Evolutionary conservation across 164 flowering plant species (phyloP), one percentile per base, ranked within the genome.

Genomic region (Dillenia suffruticosa): DNA sequence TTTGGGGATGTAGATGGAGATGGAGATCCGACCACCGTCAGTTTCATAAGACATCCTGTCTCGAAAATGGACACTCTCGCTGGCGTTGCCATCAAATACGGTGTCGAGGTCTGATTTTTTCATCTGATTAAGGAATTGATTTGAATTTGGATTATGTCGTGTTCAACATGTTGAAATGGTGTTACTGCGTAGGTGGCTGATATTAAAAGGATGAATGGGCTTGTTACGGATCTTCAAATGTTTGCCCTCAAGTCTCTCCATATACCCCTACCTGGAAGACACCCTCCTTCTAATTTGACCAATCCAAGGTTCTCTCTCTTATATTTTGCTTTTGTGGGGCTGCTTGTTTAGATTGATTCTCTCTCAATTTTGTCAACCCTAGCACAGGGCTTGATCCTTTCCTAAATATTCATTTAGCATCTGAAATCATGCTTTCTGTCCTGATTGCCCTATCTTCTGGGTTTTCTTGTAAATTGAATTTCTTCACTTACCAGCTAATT

Each of bases 161-260:
- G 40, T 32, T 32, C 40, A 32, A 32, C 40, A 32, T 5, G 40
- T 32, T 32, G 40, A 32, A 63, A 54, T 63, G 16, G 12, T 54
- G 10, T 46, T 19, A 12, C 11, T 51, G 9, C 51, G n/a, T 51
- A 92, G 98, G 98, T 92, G 71, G 87, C 95, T 6, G 98, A 92
- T 63, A 78, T 92, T 46, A 92, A 86, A 72, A 84, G 79, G 74
- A 65, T 89, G 79, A 92, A 92, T 77, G 86, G 91, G 8, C 74
- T 92, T 73, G 85, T 78, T 14, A 80, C 96, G 6, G 98, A 92
- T 81, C 90, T 82, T 71, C 98, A 92, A 71, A 92, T 92, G 98
- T 92, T 88, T 84, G 98, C 93, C 63, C 79, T 81, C 61, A 85
- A 88, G 80, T 68, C 91, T 9, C 71, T 92, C 58, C 81, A 71